Conservation (phyloP, 441 rosid species). For the Gossypium schwendimanii region DNA sequence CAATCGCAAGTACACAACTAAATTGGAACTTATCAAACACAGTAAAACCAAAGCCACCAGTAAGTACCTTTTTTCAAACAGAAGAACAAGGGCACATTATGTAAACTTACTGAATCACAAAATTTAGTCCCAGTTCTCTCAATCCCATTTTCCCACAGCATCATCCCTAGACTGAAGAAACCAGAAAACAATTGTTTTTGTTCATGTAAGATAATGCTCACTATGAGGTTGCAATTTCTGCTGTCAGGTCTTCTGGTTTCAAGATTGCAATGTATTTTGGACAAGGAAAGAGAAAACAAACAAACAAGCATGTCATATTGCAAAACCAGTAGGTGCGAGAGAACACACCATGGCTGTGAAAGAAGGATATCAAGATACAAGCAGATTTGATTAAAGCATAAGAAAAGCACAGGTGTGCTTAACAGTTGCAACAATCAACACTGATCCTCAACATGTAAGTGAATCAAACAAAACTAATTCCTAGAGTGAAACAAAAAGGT, state of each 20-base stretch:
- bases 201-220: not conserved
- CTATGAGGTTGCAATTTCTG: not conserved
- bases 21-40: not conserved
- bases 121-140: not conserved
- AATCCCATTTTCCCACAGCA: not conserved
- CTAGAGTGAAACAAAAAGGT: not conserved
- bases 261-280: not conserved
- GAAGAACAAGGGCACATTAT: not conserved
- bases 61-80: not conserved
- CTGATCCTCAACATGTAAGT: not conserved
- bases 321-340: not conserved
- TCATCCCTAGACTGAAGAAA: not conserved
- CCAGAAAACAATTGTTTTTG: not conserved
- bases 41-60: conserved; percentile 2
- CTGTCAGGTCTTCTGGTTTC: not conserved
- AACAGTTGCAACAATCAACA: not conserved
- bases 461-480: not conserved
- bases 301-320: too few species aligned
- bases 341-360: not conserved
- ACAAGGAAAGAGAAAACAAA: not conserved
- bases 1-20: not conserved
- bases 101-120: not conserved
- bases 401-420: not conserved
- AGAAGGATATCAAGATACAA: not conserved
- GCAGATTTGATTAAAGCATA: not conserved